Evolutionary conservation across 164 flowering plant species (phyloP).

Genomic region (Liquidambar formosana): DNA sequence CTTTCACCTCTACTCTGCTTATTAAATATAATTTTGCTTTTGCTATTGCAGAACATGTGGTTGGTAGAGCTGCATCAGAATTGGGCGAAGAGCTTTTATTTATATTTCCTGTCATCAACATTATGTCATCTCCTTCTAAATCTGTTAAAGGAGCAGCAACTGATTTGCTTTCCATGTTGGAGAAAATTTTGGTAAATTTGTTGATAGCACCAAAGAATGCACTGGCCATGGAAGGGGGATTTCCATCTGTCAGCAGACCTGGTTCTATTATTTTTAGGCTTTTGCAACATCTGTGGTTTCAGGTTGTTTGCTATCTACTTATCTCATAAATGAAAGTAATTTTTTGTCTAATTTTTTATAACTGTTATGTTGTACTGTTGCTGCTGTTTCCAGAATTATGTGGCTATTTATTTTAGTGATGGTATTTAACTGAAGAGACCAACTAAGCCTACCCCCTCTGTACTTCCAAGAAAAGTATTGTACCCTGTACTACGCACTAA

Average conservation of each 20-base stretch:
- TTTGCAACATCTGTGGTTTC: conserved; percentile 64
- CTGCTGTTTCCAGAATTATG: neutral
- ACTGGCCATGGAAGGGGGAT: conserved; percentile 10
- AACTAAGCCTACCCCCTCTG: no score
- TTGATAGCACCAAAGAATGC: conserved; percentile 27
- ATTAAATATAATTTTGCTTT: neutral
- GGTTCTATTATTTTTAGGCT: conserved; percentile 52
- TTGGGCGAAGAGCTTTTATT: conserved; percentile 63
- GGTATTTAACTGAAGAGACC: neutral
- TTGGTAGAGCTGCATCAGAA: conserved; percentile 20
- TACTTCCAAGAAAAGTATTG: no score
- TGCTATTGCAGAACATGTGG: conserved; percentile 41
- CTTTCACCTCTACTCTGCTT: conserved; percentile 2
- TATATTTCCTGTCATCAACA: conserved; percentile 64
- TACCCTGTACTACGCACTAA: no score
- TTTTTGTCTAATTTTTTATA: neutral
- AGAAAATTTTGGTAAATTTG: conserved; percentile 37
- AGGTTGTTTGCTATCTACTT: conserved; percentile 49
- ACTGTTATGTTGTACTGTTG: neutral
- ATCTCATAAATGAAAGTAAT: neutral
- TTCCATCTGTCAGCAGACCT: conserved; percentile 45
- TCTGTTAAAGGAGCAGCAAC: conserved; percentile 66
- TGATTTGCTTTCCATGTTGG: conserved; percentile 58
- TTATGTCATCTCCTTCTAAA: conserved; percentile 80
- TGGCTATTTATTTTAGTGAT: neutral